phyloP scores from a whole-genome alignment of 129 eudicot genomes.

The Flaveria robusta region DNA sequence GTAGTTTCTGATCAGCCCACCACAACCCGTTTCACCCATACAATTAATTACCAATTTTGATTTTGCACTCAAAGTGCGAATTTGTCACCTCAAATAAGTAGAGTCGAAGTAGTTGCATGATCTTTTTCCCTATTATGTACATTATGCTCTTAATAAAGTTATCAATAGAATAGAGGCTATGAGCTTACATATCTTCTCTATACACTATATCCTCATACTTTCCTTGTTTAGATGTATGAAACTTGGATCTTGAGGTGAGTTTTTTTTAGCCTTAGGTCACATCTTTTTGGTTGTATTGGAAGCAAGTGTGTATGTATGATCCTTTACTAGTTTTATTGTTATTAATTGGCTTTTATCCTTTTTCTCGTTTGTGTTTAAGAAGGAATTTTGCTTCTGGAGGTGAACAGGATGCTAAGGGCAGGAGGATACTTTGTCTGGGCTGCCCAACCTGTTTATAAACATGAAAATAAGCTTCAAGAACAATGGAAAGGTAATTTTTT shows the following conservation, averaged over 20 bases:
- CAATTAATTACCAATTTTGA: not conserved
- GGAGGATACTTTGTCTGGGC: conserved; percentile 92
- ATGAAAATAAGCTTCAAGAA: conserved; percentile 59
- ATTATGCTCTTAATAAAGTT: not conserved
- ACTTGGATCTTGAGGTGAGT: conserved; percentile 13
- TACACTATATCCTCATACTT: conserved; percentile 9
- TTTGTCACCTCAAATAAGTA: conserved; percentile 1
- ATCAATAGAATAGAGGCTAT: not conserved
- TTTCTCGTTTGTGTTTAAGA: conserved; percentile 46
- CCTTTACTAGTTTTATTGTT: conserved; percentile 20
- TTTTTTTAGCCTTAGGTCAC: conserved; percentile 6
- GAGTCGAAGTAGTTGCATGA: not conserved
- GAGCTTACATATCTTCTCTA: not conserved
- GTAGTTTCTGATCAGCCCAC: not conserved
- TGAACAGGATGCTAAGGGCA: conserved; percentile 78
- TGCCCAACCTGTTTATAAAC: conserved; percentile 78
- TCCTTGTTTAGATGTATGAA: not conserved
- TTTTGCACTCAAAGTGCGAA: not conserved
- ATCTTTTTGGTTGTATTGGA: not conserved
- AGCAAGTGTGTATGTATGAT: conserved; percentile 12
- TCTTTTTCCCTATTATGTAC: not conserved
- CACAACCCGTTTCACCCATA: not conserved
- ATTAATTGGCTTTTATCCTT: conserved; percentile 18
- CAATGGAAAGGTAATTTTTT: conserved; percentile 67
- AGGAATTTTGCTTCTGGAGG: conserved; percentile 94